These are phyloP conservation scores for Auricularia sp. DNA, from an alignment of 768 basidiomycete species.

Conservation along the genomic window DNA sequence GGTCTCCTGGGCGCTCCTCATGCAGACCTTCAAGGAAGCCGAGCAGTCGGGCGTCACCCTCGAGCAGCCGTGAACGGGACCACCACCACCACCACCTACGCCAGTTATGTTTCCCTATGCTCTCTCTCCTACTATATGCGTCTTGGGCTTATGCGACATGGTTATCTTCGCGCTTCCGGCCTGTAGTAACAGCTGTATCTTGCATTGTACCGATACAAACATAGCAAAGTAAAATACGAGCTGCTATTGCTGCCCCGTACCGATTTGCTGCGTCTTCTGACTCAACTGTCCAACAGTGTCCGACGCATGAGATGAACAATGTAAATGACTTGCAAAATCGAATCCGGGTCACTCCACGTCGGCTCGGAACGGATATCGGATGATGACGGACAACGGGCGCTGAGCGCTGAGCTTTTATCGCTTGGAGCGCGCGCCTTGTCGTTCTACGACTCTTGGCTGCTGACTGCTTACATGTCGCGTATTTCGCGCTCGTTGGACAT, in stretches of 20 bases:
- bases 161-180: not conserved
- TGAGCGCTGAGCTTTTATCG: too few species aligned
- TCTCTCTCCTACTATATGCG: not conserved
- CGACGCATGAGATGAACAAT: too few species aligned
- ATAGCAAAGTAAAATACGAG: too few species aligned
- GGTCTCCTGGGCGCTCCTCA: slow-evolving; percentile 53
- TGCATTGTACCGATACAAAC: too few species aligned
- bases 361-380: not conserved
- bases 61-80: not conserved
- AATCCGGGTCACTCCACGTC: not conserved
- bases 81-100: not conserved
- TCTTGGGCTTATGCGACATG: not conserved
- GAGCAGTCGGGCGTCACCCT: not conserved
- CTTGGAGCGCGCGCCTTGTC: too few species aligned
- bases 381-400: too few species aligned
- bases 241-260: too few species aligned
- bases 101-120: not conserved
- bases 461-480: not conserved
- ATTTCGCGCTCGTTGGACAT: not conserved
- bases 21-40: slow-evolving; percentile 40
- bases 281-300: too few species aligned
- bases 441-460: too few species aligned
- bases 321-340: too few species aligned
- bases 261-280: too few species aligned
- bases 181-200: not conserved